These are phyloP conservation scores for Podaxis rugospora DNA, from an alignment of 768 basidiomycete species.

Conservation along the genomic window DNA sequence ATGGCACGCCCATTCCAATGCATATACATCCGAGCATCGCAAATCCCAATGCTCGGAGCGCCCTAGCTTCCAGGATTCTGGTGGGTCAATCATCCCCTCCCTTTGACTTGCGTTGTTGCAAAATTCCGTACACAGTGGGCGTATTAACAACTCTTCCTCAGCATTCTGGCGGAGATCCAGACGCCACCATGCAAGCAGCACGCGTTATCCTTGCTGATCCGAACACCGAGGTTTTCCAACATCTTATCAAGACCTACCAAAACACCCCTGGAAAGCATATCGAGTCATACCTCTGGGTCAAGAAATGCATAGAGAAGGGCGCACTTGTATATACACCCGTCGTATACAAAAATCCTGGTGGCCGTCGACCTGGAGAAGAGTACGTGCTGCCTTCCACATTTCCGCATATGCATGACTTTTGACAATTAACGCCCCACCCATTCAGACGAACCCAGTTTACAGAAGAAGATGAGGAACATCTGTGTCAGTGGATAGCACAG, in stretches of 20 bases:
- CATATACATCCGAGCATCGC: conserved; percentile 81
- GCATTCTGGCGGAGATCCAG: conserved; percentile 81
- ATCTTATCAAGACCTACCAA: conserved; percentile 70
- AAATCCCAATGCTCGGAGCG: conserved; percentile 66
- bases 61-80: conserved; percentile 67
- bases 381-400: conserved; percentile 28
- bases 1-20: conserved; percentile 63
- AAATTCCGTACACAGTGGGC: too few species aligned
- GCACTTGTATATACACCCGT: conserved; percentile 64
- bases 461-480: conserved; percentile 67
- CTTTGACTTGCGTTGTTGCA: too few species aligned
- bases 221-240: conserved; percentile 70
- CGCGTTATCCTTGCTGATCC: conserved; percentile 79
- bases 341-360: conserved; percentile 82
- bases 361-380: conserved; percentile 79
- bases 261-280: conserved; percentile 68
- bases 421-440: not conserved
- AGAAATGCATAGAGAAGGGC: conserved; percentile 74
- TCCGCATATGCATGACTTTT: not conserved
- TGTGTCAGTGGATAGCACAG: conserved; percentile 76
- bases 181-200: conserved; percentile 64
- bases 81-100: conserved; percentile 28
- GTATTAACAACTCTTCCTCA: conserved; percentile 22
- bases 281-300: conserved; percentile 81
- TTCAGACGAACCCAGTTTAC: conserved; percentile 74